Evolutionary conservation across 257 asterid genomes (phyloP), one percentile per base, ranked within the genome.

Genomic region (Anisodus tanguticus): DNA sequence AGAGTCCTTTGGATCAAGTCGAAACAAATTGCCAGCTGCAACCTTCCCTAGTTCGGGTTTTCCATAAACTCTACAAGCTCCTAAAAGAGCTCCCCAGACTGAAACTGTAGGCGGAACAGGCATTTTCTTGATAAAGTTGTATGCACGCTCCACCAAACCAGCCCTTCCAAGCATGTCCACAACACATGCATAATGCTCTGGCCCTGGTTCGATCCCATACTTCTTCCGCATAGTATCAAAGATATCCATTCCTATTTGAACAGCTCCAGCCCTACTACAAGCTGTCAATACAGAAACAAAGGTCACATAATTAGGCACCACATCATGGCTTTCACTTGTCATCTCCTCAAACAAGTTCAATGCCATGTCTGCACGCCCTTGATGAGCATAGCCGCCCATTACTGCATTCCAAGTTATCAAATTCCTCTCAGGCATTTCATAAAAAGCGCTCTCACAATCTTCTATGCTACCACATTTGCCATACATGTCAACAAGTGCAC

Each of bases 81-180:
- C 91, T 86, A 96, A 87, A 67, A 96, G 88, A 9, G 98, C 98
- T 19, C 99, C 98, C 99, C 98, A 96, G 74, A 94, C 85, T 0
- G 99, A 91, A 60, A 92, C 85, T 6, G 98, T 96, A 16, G 97
- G 97, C 8, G 71, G 86, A 66, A 89, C n/a, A 17, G 93, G 93
- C 97, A 96, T 93, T 79, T 77, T 83, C 60, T 82, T 77, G 72
- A 93, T 91, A 71, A 93, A 81, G 78, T 89, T 86, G 41, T 96
- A 91, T 1, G 98, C 98, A 12, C 85, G 94, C 17, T 94, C 98
- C 72, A 94, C 94, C 80, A 89, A 89, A 77, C 99, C 99, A 0
- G 98, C 94, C 78, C 97, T 90, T 17, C 98, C 98, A 22, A 96
- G 87, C 97, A 96, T 94, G 90, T 96, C 99, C 37, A 95, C 98